Evolutionary conservation across 305 asterid genomes (phyloP).

Genomic region (Fraxinus sp.): DNA sequence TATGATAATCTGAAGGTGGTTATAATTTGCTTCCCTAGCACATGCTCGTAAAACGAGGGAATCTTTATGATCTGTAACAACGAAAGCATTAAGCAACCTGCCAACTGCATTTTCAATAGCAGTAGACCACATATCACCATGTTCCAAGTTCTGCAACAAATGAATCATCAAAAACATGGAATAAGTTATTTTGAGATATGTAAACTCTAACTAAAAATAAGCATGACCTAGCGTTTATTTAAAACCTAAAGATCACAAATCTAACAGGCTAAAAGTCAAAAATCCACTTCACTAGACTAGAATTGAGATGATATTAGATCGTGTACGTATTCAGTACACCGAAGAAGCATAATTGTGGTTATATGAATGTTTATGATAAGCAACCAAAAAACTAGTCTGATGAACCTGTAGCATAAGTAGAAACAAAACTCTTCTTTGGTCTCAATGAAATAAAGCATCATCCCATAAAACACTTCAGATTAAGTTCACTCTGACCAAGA

Average conservation of each 20-base stretch:
- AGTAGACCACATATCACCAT: slow-evolving; percentile 72
- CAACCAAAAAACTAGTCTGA: not conserved
- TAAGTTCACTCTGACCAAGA: not conserved
- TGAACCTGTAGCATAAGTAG: not conserved
- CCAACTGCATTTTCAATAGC: slow-evolving; percentile 92
- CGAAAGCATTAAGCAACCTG: slow-evolving; percentile 70
- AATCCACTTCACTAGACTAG: slow-evolving; percentile 8
- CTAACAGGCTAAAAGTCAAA: slow-evolving; percentile 15
- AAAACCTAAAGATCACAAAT: slow-evolving; percentile 12
- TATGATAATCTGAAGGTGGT: slow-evolving; percentile 63
- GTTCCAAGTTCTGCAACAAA: slow-evolving; percentile 60
- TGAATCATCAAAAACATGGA: slow-evolving; percentile 25
- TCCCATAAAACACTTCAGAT: not conserved
- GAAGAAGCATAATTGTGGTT: slow-evolving; percentile 2
- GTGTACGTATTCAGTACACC: not conserved
- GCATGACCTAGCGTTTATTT: slow-evolving; percentile 3
- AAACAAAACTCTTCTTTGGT: not conserved
- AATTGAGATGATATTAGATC: slow-evolving; percentile 6
- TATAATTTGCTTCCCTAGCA: slow-evolving; percentile 72
- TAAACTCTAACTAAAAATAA: not conserved
- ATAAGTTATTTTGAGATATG: slow-evolving; percentile 22
- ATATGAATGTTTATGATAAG: not conserved
- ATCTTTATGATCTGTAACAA: slow-evolving; percentile 83
- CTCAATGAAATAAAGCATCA: not conserved
- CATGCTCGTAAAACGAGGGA: slow-evolving; percentile 66